Percentiles rank a stretch among this genome's conserved stretches.
phyloP scores from a whole-genome alignment of 1,139 yeast species.

The Geotrichum aggregatum region DNA sequence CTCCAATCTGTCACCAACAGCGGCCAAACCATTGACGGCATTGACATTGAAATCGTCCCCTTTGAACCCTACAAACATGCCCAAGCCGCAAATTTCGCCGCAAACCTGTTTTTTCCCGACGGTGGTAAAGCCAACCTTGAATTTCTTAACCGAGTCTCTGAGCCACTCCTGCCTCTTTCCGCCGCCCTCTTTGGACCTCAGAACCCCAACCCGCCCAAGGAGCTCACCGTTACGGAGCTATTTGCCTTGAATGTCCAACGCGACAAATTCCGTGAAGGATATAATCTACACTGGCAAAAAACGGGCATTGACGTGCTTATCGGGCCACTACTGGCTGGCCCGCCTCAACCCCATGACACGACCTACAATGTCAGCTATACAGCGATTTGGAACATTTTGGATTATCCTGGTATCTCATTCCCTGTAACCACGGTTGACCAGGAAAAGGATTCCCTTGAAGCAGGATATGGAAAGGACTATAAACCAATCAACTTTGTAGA shows the following conservation, averaged over 20 bases:
- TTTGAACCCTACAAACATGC: conserved; percentile 43
- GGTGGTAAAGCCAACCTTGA: conserved; percentile 44
- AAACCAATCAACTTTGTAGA: conserved; percentile 33
- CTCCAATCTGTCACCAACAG: conserved; percentile 42
- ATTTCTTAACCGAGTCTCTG: conserved; percentile 43
- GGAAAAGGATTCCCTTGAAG: conserved; percentile 35
- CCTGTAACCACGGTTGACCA: conserved; percentile 50
- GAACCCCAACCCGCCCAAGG: conserved; percentile 24
- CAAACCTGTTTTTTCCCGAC: conserved; percentile 47
- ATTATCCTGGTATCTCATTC: conserved; percentile 49
- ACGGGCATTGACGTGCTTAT: conserved; percentile 63
- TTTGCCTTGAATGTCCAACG: conserved; percentile 39
- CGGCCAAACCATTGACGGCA: conserved; percentile 33
- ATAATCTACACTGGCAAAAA: conserved; percentile 42
- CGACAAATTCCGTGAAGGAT: conserved; percentile 35
- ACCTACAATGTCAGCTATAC: conserved; percentile 67
- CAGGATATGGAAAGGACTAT: conserved; percentile 26
- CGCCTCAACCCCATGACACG: conserved; percentile 65
- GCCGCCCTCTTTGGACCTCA: conserved; percentile 26
- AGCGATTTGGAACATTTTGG: conserved; percentile 49
- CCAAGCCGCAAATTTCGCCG: conserved; percentile 39
- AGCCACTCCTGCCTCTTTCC: conserved; percentile 40
- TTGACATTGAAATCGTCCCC: conserved; percentile 41
- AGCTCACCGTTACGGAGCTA: conserved; percentile 34
- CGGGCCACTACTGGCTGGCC: conserved; percentile 65